Evolutionary conservation across 441 rosid genomes (phyloP).

Genomic region (Theobroma grandiflorum): DNA sequence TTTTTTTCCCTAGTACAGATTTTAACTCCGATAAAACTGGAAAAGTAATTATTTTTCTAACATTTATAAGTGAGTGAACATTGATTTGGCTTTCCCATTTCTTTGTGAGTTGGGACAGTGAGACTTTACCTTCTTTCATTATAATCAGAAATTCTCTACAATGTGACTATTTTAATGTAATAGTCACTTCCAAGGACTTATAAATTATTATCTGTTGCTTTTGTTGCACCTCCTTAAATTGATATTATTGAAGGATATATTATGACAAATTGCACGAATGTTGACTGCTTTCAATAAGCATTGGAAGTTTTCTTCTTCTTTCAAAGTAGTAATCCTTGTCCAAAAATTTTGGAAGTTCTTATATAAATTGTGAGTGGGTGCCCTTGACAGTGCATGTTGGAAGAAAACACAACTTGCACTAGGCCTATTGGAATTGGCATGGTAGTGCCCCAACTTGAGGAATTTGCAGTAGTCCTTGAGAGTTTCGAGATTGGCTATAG

Average conservation of each 20-base stretch:
- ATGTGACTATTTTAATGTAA: background rate
- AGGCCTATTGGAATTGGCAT: background rate
- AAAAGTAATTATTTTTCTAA: conserved; percentile 6
- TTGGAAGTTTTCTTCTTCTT: background rate
- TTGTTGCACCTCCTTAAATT: background rate
- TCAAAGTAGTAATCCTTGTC: background rate
- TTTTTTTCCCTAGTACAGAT: background rate
- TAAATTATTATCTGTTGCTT: background rate
- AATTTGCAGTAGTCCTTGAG: background rate
- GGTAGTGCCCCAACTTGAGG: background rate
- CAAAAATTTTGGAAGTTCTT: background rate
- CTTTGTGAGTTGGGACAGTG: background rate
- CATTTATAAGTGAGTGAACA: background rate
- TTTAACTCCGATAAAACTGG: background rate
- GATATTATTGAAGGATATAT: background rate
- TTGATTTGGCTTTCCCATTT: background rate
- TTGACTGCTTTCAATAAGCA: background rate
- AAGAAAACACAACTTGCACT: background rate
- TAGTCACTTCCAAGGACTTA: background rate
- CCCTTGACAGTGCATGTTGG: background rate
- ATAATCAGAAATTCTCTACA: background rate
- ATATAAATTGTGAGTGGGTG: background rate
- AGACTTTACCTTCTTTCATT: background rate
- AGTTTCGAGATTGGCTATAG: background rate
- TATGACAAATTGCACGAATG: background rate